phyloP scores from a whole-genome alignment of 768 basidiomycete genomes.

The Mycena metata region DNA sequence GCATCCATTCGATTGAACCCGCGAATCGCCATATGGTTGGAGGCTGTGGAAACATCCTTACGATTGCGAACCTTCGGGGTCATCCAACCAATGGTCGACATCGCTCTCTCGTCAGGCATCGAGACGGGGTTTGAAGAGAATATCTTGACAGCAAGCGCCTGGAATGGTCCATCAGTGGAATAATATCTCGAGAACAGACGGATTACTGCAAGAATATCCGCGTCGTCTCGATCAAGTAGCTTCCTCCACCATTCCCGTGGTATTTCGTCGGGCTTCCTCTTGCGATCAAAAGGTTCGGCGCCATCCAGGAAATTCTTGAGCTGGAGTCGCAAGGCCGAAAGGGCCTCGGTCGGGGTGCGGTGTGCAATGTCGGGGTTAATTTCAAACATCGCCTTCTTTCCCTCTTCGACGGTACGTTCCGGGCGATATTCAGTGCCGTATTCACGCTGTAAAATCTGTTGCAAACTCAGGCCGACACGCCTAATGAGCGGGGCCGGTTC shows the following conservation, averaged over 20 bases:
- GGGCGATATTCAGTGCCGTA: conserved; percentile 8
- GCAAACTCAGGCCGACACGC: conserved; percentile 6
- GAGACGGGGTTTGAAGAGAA: conserved; percentile 13
- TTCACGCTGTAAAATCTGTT: conserved; percentile 5
- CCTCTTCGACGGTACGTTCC: no score
- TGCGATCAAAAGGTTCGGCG: neutral
- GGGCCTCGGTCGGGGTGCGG: neutral
- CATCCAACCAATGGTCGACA: conserved; percentile 16
- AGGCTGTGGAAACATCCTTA: conserved; percentile 6
- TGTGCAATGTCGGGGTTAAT: conserved; percentile 9
- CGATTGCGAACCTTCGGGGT: conserved; percentile 5
- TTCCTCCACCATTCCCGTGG: conserved; percentile 7
- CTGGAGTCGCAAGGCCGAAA: neutral
- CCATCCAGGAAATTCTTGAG: conserved; percentile 10
- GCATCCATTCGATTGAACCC: conserved; percentile 1
- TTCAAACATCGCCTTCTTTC: no score
- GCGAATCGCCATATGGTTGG: conserved; percentile 18
- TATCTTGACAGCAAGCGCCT: conserved; percentile 20
- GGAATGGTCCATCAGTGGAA: no score
- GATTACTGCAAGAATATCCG: conserved; percentile 18
- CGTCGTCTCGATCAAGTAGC: neutral
- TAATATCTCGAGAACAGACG: no score
- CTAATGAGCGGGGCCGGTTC: neutral
- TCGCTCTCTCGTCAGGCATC: conserved; percentile 19
- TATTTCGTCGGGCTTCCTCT: conserved; percentile 1